These are phyloP conservation scores for Stephanocyclus meneghinianus DNA, from an alignment of 352 stramenopile genomes.

Conservation along the genomic window DNA sequence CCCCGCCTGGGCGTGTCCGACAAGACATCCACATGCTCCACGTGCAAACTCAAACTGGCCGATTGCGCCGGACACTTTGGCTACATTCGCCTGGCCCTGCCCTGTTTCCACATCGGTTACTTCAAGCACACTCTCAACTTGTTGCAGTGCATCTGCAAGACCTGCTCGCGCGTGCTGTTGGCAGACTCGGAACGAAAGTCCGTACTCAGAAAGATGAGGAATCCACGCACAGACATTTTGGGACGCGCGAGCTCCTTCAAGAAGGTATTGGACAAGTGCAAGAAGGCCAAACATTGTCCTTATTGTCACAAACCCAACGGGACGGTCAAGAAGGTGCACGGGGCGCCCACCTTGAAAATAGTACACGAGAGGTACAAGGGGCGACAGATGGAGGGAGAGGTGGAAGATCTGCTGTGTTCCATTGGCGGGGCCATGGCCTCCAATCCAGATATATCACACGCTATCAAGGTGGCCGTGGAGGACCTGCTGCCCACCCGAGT, in stretches of 20 bases:
- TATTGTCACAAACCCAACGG: slow-evolving; percentile 95
- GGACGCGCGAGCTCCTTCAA: slow-evolving; percentile 85
- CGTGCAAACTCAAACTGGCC: slow-evolving; percentile 90
- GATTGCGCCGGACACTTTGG: slow-evolving; percentile 99
- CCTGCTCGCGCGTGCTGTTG: slow-evolving; percentile 93
- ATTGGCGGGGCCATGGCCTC: slow-evolving; percentile 59
- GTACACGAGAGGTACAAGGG: slow-evolving; percentile 96
- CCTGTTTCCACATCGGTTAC: slow-evolving; percentile 99
- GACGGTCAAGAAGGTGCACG: slow-evolving; percentile 96
- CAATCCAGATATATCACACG: slow-evolving; percentile 71
- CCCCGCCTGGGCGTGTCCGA: slow-evolving; percentile 95
- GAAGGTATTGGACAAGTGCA: slow-evolving; percentile 94
- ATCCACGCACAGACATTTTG: slow-evolving; percentile 83
- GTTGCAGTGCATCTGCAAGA: slow-evolving; percentile 98
- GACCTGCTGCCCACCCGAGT: slow-evolving; percentile 82
- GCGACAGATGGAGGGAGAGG: slow-evolving; percentile 67
- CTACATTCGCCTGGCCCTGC: slow-evolving; percentile 93
- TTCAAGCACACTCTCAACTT: slow-evolving; percentile 98
- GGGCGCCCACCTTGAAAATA: slow-evolving; percentile 95
- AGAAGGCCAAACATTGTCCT: slow-evolving; percentile 93
- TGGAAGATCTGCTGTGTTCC: slow-evolving; percentile 70
- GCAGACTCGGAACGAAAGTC: slow-evolving; percentile 86
- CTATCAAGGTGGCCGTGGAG: slow-evolving; percentile 75
- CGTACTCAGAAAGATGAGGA: slow-evolving; percentile 88
- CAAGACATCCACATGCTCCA: slow-evolving; percentile 94